These are phyloP conservation scores for Trifolium dubium DNA, from an alignment of 306 rosid genomes.

Conservation along the genomic window DNA sequence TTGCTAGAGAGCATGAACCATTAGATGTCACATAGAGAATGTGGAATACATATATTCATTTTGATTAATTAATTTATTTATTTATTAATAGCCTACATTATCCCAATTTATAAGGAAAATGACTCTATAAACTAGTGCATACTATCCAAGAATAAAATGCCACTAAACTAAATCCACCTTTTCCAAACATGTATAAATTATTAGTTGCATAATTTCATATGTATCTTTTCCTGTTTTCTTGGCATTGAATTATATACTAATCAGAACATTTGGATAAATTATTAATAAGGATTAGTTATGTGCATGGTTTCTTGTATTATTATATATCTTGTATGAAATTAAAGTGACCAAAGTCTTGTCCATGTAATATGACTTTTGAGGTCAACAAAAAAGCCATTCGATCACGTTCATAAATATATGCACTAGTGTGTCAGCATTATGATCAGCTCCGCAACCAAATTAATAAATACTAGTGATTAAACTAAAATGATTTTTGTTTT, in stretches of 20 bases:
- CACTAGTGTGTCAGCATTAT: not conserved
- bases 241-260: slow-evolving; percentile 36
- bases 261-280: slow-evolving; percentile 4
- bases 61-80: not conserved
- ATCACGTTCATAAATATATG: slow-evolving; percentile 7
- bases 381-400: slow-evolving; percentile 31
- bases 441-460: not conserved
- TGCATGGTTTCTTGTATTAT: not conserved
- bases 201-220: not conserved
- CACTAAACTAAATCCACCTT: slow-evolving; percentile 26
- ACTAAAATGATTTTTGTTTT: too few species aligned
- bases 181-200: not conserved
- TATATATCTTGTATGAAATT: too few species aligned
- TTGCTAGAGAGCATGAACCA: not conserved
- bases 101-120: slow-evolving; percentile 5
- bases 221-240: slow-evolving; percentile 18
- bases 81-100: not conserved
- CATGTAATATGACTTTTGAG: not conserved
- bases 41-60: slow-evolving; percentile 34
- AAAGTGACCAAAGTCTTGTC: not conserved
- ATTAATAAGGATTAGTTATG: slow-evolving; percentile 28
- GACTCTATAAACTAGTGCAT: slow-evolving; percentile 23
- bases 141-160: slow-evolving; percentile 35
- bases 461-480: too few species aligned
- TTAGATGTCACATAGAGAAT: slow-evolving; percentile 12